Evolutionary conservation across 805 yeast genomes (phyloP).

Genomic region (Martiniozyma abietophila): DNA sequence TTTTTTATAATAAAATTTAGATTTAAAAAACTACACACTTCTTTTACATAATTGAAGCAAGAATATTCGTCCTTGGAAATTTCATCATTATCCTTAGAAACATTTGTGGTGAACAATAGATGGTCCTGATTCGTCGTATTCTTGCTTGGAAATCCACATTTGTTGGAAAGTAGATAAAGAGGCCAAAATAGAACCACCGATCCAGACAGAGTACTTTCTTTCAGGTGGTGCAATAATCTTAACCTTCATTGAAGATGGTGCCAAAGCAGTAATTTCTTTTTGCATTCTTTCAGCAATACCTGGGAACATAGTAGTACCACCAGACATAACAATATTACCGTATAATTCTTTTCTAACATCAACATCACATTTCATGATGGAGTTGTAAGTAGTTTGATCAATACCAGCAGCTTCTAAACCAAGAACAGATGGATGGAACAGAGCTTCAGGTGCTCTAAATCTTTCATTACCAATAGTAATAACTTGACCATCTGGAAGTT

Average conservation of each 20-base stretch:
- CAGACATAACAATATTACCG: conserved; percentile 99
- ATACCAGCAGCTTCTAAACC: conserved; percentile 95
- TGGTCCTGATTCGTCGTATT: conserved; percentile 99
- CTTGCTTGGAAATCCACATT: conserved; percentile 99
- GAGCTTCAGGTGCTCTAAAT: conserved; percentile 99
- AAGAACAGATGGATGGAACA: conserved; percentile 94
- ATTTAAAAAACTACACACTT: not conserved
- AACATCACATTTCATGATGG: conserved; percentile 97
- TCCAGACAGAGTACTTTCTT: conserved; percentile 99
- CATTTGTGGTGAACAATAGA: conserved; percentile 96
- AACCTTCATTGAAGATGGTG: conserved; percentile 99
- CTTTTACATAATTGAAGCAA: not conserved
- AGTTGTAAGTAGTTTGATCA: conserved; percentile 93
- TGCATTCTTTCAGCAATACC: conserved; percentile 99
- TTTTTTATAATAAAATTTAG: not conserved
- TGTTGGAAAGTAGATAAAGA: conserved; percentile 99
- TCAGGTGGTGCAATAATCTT: conserved; percentile 99
- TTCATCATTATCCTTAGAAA: conserved; percentile 42
- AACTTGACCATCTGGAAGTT: conserved; percentile 99
- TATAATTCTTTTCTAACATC: conserved; percentile 98
- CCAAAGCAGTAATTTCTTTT: conserved; percentile 98
- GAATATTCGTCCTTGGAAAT: not conserved
- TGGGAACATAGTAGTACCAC: conserved; percentile 99
- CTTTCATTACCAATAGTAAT: conserved; percentile 99
- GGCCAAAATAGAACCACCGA: conserved; percentile 99